Base-by-base conservation (phyloP, 208 protist genomes). In the Borovskyia barvae region DNA sequence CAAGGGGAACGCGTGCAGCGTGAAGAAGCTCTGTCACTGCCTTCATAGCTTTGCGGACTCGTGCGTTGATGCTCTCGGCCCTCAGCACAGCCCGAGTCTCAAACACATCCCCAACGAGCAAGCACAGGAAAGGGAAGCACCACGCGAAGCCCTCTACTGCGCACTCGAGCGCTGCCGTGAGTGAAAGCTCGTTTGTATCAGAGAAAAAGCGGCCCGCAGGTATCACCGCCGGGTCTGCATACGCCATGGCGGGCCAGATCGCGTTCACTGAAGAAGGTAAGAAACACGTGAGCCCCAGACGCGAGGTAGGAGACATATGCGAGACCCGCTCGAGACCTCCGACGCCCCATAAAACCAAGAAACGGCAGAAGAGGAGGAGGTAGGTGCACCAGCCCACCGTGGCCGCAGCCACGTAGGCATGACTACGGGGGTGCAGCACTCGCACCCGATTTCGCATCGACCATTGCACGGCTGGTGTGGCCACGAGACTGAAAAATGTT, bases 351-450 rank as follows among this genome's bases (percentile, higher is more conserved):
- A 70, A 64, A 35, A 66, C 59, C 25, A 78, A 5, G n/a, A 49
- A 64, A 57, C 66, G 60, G 9, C 70, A 54, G 30, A 78, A 22
- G 40, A 74, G 56, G 24, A 72, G 30, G 14, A 62, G 47, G 56
- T 85, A 92, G 19, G 74, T 32, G 28, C 70, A 49, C 85, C 85
- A 92, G 24, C 75, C 85, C 22, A 88, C 54, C n/a, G 78, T 80
- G 33, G 83, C 74, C 45, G 87, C 61, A 0, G 75, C 73, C 3
- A 83, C 73, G 63, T 84, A 92, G 17, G 66, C 78, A 32, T 66
- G 54, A 46, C 77, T 74, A 58, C 59, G 63, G 15, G 70, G 71
- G 24, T 62, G 51, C 29, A 80, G 64, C 15, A 84, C 56, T 2
- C 56, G 72, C 59, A 82, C 65, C 32, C 67, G 74, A n/a, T 76